Percentiles rank a stretch among this genome's conserved stretches.
phyloP scores from a whole-genome alignment of 2,329 filamentous ascomycete genomes.

The Scedosporium boydii region DNA sequence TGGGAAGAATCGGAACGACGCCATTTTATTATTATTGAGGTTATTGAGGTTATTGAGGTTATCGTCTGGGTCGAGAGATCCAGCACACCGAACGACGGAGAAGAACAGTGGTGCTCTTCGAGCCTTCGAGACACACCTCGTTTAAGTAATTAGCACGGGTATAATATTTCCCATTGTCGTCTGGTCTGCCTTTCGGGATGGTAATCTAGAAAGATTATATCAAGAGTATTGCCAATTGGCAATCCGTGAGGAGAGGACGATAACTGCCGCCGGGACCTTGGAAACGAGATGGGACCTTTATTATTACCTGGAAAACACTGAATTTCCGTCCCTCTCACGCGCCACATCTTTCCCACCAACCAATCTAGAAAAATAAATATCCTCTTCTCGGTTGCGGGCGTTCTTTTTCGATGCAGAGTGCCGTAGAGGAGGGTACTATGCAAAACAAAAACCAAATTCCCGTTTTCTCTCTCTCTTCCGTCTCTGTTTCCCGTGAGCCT shows the following conservation, averaged over 20 bases:
- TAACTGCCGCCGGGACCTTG: neutral
- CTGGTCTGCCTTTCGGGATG: neutral
- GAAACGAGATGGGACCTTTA: neutral
- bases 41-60: too few relatives aligned
- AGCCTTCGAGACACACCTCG: neutral
- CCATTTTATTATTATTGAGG: too few relatives aligned
- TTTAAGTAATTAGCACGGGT: neutral
- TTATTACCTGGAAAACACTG: neutral
- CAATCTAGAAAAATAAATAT: too few relatives aligned
- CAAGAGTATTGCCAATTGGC: neutral
- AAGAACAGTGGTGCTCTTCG: neutral
- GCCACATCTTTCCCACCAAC: too few relatives aligned
- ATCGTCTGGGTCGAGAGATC: neutral
- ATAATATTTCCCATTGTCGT: too few relatives aligned
- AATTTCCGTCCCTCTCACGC: neutral
- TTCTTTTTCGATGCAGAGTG: too few relatives aligned
- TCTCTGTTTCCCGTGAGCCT: too few relatives aligned
- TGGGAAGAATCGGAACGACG: too few relatives aligned
- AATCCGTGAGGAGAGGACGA: neutral
- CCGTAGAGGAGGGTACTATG: too few relatives aligned
- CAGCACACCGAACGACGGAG: neutral
- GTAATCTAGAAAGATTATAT: neutral
- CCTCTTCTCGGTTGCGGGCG: too few relatives aligned
- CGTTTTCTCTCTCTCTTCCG: neutral
- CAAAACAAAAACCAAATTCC: too few relatives aligned